A percentile compares a stretch with the other conserved stretches of the same genome.
Conservation (phyloP, 2,329 filamentous ascomycete species). For the Elsinoe perseae region DNA sequence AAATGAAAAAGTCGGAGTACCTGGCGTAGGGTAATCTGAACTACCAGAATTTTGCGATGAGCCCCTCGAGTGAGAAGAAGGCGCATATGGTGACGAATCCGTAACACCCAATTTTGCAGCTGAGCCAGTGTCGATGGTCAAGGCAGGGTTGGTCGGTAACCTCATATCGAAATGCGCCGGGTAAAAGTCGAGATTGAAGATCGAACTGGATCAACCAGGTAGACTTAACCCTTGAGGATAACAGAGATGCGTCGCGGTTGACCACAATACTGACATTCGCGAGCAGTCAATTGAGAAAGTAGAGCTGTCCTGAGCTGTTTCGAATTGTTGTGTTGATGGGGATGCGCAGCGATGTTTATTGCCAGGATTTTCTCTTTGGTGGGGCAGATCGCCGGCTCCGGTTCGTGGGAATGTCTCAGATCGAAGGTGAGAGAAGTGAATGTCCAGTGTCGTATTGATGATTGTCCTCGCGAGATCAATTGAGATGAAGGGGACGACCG, state of each 20-base stretch:
- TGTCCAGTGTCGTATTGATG: neutral
- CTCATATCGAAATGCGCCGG: slow-evolving; percentile 1
- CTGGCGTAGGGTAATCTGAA: slow-evolving; percentile 61
- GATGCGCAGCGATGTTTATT: neutral
- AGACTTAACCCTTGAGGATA: neutral
- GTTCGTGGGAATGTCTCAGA: slow-evolving; percentile 1
- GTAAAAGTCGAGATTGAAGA: neutral
- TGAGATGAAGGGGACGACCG: neutral
- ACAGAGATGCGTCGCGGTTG: neutral
- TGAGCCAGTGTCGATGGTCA: slow-evolving; percentile 10
- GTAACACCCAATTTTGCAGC: neutral
- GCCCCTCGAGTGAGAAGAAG: slow-evolving; percentile 29
- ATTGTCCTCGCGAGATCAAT: neutral
- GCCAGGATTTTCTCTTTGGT: slow-evolving; percentile 3
- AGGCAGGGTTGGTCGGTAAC: neutral
- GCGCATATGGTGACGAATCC: slow-evolving; percentile 2
- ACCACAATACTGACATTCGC: slow-evolving; percentile 12
- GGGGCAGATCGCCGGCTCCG: neutral
- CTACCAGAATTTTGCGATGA: slow-evolving; percentile 25
- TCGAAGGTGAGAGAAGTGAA: neutral
- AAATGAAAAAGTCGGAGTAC: slow-evolving; percentile 61
- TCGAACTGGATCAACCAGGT: slow-evolving; percentile 1
- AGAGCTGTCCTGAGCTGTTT: slow-evolving; percentile 5
- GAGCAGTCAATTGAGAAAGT: neutral
- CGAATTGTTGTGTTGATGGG: slow-evolving; percentile 4